These are phyloP conservation scores for Phytophthora citrophthora DNA, from an alignment of 352 stramenopile species.

Conservation along the genomic window DNA sequence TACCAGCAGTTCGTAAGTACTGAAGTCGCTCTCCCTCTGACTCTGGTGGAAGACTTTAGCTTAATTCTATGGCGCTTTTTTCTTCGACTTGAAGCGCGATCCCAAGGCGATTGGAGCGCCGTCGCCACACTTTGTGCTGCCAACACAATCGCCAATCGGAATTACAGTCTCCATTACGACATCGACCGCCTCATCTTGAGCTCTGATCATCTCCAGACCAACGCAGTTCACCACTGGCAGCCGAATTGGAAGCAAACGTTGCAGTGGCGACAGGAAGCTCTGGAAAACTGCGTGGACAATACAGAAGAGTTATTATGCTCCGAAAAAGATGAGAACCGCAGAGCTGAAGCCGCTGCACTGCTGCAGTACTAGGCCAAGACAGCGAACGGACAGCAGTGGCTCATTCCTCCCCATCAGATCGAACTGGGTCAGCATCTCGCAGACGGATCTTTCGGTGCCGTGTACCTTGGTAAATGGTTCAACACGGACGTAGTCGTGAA, in stretches of 20 bases:
- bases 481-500: conserved; percentile 24
- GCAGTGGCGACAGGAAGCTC: neutral
- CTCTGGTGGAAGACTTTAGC: conserved; percentile 2
- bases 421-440: neutral
- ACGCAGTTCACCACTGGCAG: conserved; percentile 10
- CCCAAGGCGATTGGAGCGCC: neutral
- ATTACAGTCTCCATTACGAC: conserved; percentile 20
- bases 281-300: neutral
- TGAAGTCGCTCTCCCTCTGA: neutral
- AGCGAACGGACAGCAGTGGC: neutral
- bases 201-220: neutral
- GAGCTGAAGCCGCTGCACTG: too few species aligned
- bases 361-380: neutral
- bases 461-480: conserved; percentile 22
- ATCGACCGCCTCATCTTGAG: conserved; percentile 13
- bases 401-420: conserved; percentile 18
- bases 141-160: conserved; percentile 3
- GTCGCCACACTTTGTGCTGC: conserved; percentile 8
- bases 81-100: neutral
- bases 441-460: conserved; percentile 16
- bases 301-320: neutral
- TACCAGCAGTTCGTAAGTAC: neutral
- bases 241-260: neutral
- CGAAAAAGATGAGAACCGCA: too few species aligned
- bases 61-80: conserved; percentile 3